Percentiles rank a stretch among this genome's conserved stretches.
Conservation (phyloP, 2,329 filamentous ascomycete genomes). For the Aspergillus awamori region DNA sequence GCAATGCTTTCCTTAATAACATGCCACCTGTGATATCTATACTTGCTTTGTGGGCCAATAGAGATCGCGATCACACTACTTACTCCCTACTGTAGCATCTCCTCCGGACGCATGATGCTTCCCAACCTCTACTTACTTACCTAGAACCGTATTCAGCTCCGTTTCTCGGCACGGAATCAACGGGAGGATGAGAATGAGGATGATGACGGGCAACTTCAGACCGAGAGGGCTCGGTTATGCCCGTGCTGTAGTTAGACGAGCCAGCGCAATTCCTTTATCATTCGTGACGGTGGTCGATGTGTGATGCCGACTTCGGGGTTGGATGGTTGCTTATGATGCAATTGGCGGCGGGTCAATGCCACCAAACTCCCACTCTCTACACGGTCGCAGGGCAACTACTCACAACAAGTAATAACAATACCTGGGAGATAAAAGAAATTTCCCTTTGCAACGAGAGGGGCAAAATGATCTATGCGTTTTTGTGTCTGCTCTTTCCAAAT, state of each 20-base stretch:
- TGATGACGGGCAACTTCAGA: background rate
- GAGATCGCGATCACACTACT: background rate
- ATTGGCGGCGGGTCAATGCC: no score
- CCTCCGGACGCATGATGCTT: background rate
- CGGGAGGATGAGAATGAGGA: no score
- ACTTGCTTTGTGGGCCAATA: conserved; percentile 3
- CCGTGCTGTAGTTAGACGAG: background rate
- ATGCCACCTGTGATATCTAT: conserved; percentile 5
- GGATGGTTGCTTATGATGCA: background rate
- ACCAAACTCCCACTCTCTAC: no score
- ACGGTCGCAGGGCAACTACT: no score
- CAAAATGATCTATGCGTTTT: no score
- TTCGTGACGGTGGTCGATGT: no score
- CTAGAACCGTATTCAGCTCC: background rate
- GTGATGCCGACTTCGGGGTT: conserved; percentile 2
- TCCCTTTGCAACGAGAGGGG: no score
- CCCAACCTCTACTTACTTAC: no score
- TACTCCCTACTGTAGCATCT: background rate
- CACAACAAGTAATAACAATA: no score
- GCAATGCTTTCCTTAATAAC: background rate
- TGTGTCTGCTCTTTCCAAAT: no score
- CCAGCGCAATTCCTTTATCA: no score
- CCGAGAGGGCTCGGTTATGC: background rate
- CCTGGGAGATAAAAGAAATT: no score
- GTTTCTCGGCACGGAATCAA: background rate